Evolutionary conservation across 2,329 filamentous ascomycete species (phyloP).

Genomic region (Ceratocystis diversiconidia): DNA sequence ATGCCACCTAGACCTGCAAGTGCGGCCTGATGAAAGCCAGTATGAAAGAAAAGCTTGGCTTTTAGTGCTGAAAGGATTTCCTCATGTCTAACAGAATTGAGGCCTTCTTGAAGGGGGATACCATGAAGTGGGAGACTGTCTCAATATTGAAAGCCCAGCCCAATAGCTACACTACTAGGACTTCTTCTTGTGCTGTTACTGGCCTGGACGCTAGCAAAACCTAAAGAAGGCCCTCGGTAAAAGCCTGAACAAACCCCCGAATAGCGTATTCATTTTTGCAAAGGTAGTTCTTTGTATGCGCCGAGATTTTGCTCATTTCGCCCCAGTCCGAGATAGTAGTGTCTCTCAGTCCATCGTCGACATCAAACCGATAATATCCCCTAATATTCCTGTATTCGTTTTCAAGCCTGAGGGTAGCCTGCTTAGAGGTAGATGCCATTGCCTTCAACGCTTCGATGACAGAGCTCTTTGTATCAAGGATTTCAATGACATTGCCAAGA

Average conservation of each 20-base stretch:
- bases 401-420: slow-evolving; percentile 1
- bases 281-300: slow-evolving; percentile 21
- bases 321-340: slow-evolving; percentile 22
- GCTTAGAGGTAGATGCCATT: background rate
- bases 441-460: background rate
- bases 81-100: background rate
- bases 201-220: background rate
- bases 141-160: background rate
- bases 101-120: background rate
- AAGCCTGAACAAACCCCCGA: background rate
- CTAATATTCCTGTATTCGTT: slow-evolving; percentile 18
- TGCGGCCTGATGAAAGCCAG: background rate
- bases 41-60: background rate
- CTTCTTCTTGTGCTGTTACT: background rate
- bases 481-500: slow-evolving; percentile 19
- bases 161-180: background rate
- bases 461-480: slow-evolving; percentile 16
- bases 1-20: background rate
- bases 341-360: slow-evolving; percentile 22
- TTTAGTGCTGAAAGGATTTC: background rate
- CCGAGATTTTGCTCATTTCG: slow-evolving; percentile 20
- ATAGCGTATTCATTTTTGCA: background rate
- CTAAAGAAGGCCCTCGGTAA: background rate
- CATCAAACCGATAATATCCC: slow-evolving; percentile 23
- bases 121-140: background rate